Conservation (phyloP, 2,329 filamentous ascomycete species). For the Colletotrichum paranaense region DNA sequence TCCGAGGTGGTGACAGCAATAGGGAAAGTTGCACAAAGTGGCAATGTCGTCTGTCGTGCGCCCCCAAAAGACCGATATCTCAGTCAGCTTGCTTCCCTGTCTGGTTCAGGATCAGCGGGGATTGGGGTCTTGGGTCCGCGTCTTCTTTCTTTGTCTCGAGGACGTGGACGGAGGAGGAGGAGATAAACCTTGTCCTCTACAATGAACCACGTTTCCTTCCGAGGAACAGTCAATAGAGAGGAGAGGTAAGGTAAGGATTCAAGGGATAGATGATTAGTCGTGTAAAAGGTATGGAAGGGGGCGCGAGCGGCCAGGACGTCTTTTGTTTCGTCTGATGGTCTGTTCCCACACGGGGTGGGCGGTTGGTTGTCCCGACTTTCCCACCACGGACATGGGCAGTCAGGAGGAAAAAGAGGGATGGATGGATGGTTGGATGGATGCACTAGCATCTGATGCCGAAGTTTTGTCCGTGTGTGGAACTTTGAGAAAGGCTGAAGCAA, state of each 20-base stretch:
- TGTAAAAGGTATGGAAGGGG: neutral
- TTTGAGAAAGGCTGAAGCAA: neutral
- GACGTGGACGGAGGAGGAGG: neutral
- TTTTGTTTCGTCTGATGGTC: constrained; percentile 33
- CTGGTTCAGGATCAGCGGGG: constrained; percentile 17
- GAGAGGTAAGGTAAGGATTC: neutral
- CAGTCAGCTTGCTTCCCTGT: constrained; percentile 26
- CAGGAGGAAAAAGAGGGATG: neutral
- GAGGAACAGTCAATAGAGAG: no score
- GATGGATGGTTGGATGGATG: neutral
- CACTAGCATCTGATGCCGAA: constrained; percentile 15
- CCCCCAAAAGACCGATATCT: neutral
- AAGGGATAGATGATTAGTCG: neutral
- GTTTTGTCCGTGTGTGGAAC: constrained; percentile 3
- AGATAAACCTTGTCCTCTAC: constrained; percentile 3
- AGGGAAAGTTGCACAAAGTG: neutral
- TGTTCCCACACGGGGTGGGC: constrained; percentile 7
- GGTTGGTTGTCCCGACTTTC: neutral
- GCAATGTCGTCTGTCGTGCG: neutral
- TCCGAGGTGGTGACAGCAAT: neutral
- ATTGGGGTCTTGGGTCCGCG: neutral
- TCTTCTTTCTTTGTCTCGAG: neutral
- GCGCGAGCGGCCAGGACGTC: neutral
- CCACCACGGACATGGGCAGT: neutral
- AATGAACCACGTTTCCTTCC: neutral